These are phyloP conservation scores for Neonectria ditissima DNA, from an alignment of 2,329 filamentous ascomycete genomes.

Conservation along the genomic window DNA sequence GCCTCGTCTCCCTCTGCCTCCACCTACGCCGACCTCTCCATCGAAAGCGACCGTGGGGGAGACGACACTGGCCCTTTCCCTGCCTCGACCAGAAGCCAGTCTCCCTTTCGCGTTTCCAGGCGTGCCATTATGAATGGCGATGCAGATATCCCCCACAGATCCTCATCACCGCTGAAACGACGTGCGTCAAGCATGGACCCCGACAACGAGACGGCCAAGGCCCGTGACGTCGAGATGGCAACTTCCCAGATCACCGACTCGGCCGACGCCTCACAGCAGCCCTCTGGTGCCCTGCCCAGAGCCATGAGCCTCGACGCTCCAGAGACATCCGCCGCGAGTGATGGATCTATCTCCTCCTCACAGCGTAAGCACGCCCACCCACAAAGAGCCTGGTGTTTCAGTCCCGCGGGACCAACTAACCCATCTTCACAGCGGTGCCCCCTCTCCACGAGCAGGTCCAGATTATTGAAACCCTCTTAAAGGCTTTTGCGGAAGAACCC, in stretches of 20 bases:
- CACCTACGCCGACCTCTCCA: constrained; percentile 67
- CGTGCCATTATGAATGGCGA: constrained; percentile 71
- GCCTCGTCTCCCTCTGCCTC: constrained; percentile 68
- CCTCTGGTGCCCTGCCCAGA: constrained; percentile 46
- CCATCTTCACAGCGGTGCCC: constrained; percentile 45
- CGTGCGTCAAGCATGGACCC: constrained; percentile 72
- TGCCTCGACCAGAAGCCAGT: constrained; percentile 59
- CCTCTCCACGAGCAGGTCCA: constrained; percentile 73
- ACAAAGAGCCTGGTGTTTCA: constrained; percentile 2
- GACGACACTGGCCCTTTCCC: constrained; percentile 59
- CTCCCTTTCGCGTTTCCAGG: constrained; percentile 63
- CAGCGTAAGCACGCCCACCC: constrained; percentile 44
- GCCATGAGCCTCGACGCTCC: constrained; percentile 57
- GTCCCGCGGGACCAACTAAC: constrained; percentile 30
- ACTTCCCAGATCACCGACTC: constrained; percentile 42
- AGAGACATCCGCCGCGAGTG: constrained; percentile 42
- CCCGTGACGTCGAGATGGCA: constrained; percentile 61
- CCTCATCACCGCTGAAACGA: constrained; percentile 74
- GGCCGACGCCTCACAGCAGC: constrained; percentile 32
- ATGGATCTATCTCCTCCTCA: constrained; percentile 27
- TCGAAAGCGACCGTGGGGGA: constrained; percentile 66
- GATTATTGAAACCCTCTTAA: constrained; percentile 73
- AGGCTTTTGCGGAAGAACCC: constrained; percentile 63
- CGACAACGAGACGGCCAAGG: constrained; percentile 55
- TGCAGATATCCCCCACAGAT: constrained; percentile 68